Percentiles rank a stretch among this genome's conserved stretches.
Conservation (phyloP, 495 filamentous ascomycete species). For the Xylaria intraflava region DNA sequence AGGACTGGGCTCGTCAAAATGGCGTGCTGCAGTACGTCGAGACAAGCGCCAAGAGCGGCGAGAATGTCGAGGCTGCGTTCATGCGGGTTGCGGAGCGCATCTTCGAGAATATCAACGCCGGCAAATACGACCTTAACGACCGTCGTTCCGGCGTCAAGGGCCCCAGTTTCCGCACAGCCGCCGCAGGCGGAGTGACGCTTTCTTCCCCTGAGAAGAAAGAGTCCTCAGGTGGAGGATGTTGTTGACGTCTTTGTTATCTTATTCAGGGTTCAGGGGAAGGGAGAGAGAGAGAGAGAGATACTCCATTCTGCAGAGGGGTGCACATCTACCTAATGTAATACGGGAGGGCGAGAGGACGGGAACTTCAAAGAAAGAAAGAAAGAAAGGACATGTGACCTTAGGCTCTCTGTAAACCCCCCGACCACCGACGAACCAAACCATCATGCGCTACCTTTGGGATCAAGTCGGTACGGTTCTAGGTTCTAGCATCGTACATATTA, state of each 20-base stretch:
- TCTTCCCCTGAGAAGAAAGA: conserved; percentile 29
- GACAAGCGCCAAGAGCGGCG: conserved; percentile 90
- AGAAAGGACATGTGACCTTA: background rate
- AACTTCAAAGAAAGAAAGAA: background rate
- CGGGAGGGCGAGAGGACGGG: background rate
- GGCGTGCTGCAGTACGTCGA: conserved; percentile 85
- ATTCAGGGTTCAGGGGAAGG: no score
- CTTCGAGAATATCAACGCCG: conserved; percentile 88
- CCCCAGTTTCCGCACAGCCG: conserved; percentile 38
- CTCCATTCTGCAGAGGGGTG: background rate
- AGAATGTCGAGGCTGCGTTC: conserved; percentile 88
- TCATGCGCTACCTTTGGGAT: background rate
- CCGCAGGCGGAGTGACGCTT: conserved; percentile 42
- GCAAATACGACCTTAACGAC: conserved; percentile 91
- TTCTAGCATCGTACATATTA: conserved; percentile 17
- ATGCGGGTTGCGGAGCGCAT: conserved; percentile 88
- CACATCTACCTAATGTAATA: conserved; percentile 10
- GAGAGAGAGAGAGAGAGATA: background rate
- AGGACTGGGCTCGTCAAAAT: conserved; percentile 79
- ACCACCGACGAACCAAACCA: background rate
- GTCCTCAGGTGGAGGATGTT: conserved; percentile 25
- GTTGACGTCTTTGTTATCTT: background rate
- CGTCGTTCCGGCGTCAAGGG: conserved; percentile 86
- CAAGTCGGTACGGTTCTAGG: background rate
- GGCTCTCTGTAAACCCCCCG: background rate